phyloP scores from a whole-genome alignment of 306 rosid genomes.

The Carpinus fangiana region DNA sequence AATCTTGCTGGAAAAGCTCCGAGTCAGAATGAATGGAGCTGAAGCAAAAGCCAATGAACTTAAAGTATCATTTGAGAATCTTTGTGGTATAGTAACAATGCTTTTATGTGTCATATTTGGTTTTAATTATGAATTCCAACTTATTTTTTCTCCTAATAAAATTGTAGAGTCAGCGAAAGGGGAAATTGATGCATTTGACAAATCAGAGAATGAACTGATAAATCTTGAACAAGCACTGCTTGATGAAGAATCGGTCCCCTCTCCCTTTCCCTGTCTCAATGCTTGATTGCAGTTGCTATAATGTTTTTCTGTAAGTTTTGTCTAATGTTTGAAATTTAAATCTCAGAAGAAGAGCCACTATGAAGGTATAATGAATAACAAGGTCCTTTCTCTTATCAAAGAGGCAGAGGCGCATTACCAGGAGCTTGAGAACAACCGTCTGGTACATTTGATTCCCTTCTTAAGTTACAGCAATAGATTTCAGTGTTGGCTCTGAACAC shows the following conservation, averaged over 20 bases:
- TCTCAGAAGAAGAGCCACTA: slow-evolving; percentile 68
- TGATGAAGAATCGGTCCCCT: slow-evolving; percentile 55
- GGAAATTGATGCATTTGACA: slow-evolving; percentile 62
- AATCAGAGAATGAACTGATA: slow-evolving; percentile 63
- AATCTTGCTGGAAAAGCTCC: slow-evolving; percentile 38
- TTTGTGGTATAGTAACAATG: slow-evolving; percentile 54
- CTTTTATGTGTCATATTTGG: slow-evolving; percentile 21
- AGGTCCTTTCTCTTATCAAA: slow-evolving; percentile 50
- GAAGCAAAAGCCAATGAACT: slow-evolving; percentile 50
- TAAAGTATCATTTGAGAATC: slow-evolving; percentile 58
- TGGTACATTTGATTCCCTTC: slow-evolving; percentile 45
- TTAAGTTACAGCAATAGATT: not conserved
- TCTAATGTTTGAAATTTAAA: slow-evolving; percentile 2
- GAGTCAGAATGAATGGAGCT: slow-evolving; percentile 50
- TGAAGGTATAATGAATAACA: slow-evolving; percentile 64
- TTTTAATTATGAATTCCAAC: slow-evolving; percentile 19
- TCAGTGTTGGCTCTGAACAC: not conserved
- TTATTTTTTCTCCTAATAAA: slow-evolving; percentile 30
- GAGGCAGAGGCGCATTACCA: slow-evolving; percentile 53
- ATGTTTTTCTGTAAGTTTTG: slow-evolving; percentile 5
- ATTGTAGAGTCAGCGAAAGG: slow-evolving; percentile 61
- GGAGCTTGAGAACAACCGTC: slow-evolving; percentile 46
- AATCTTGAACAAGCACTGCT: slow-evolving; percentile 53
- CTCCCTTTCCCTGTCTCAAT: slow-evolving; percentile 5
- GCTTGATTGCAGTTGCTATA: slow-evolving; percentile 13